Conservation (phyloP, 2,329 filamentous ascomycete species). For the Claviceps sp. region DNA sequence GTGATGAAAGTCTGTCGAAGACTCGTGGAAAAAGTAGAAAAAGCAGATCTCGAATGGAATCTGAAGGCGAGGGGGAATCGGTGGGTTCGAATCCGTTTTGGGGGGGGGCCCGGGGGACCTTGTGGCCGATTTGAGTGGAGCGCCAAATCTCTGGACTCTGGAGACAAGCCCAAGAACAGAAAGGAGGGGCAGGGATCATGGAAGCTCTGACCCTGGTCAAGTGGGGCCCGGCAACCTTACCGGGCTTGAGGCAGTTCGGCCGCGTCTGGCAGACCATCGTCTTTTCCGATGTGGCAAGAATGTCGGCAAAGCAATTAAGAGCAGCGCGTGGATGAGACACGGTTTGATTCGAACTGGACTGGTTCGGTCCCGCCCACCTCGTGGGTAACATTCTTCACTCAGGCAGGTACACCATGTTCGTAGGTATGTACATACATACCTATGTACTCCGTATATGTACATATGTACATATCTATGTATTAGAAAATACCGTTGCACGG, state of each 20-base stretch:
- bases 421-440: not conserved
- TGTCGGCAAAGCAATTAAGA: not conserved
- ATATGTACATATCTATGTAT: too few relatives aligned
- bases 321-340: not conserved
- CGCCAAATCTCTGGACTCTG: not conserved
- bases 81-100: not conserved
- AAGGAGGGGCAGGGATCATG: not conserved
- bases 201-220: not conserved
- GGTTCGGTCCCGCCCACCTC: not conserved
- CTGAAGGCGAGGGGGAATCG: not conserved
- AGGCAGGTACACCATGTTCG: not conserved
- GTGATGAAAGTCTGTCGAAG: not conserved
- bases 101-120: not conserved
- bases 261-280: too few relatives aligned
- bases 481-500: not conserved
- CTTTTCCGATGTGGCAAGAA: too few relatives aligned
- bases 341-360: not conserved
- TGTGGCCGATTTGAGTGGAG: slow-evolving; percentile 5
- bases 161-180: not conserved
- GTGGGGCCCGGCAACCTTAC: not conserved
- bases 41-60: not conserved
- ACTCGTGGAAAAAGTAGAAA: not conserved
- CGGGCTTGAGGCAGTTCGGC: not conserved
- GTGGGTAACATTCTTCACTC: not conserved
- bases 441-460: too few relatives aligned